Conservation (phyloP, 352 stramenopile species). For the Phytophthora citrophthora region DNA sequence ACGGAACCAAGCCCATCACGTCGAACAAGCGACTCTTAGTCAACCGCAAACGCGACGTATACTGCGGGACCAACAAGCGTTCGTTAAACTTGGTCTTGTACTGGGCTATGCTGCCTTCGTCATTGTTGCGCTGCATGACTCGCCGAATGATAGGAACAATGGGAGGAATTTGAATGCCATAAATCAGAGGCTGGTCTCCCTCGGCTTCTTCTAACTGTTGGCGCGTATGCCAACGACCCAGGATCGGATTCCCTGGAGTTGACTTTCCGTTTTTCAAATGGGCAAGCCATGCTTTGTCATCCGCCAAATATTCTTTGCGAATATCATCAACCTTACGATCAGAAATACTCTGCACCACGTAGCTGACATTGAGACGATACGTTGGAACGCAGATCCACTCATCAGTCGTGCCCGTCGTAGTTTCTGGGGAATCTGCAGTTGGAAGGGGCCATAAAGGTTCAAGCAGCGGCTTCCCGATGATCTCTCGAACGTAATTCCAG, state of each 20-base stretch:
- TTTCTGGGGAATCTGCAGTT: slow-evolving; percentile 7
- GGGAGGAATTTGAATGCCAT: slow-evolving; percentile 73
- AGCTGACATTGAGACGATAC: slow-evolving; percentile 73
- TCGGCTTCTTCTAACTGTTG: slow-evolving; percentile 69
- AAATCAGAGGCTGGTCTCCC: slow-evolving; percentile 60
- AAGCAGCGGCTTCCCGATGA: slow-evolving; percentile 69
- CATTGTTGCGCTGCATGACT: slow-evolving; percentile 82
- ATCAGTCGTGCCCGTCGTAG: slow-evolving; percentile 17
- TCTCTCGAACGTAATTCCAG: slow-evolving; percentile 70
- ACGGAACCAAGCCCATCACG: slow-evolving; percentile 79
- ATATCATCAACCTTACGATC: slow-evolving; percentile 53
- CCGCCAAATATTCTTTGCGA: slow-evolving; percentile 49
- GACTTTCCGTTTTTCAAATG: slow-evolving; percentile 76
- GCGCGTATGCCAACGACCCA: slow-evolving; percentile 78
- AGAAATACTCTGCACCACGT: slow-evolving; percentile 58
- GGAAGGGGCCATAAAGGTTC: slow-evolving; percentile 75
- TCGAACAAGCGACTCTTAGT: slow-evolving; percentile 81
- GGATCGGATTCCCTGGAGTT: slow-evolving; percentile 70
- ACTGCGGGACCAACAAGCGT: slow-evolving; percentile 73
- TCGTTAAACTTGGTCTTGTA: slow-evolving; percentile 80
- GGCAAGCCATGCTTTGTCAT: slow-evolving; percentile 52
- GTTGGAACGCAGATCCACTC: slow-evolving; percentile 84
- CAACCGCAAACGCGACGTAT: slow-evolving; percentile 67
- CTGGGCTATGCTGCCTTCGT: slow-evolving; percentile 63
- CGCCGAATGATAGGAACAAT: slow-evolving; percentile 85